Evolutionary conservation across 768 basidiomycete genomes (phyloP).

Genomic region (Sarcodon aspratus): DNA sequence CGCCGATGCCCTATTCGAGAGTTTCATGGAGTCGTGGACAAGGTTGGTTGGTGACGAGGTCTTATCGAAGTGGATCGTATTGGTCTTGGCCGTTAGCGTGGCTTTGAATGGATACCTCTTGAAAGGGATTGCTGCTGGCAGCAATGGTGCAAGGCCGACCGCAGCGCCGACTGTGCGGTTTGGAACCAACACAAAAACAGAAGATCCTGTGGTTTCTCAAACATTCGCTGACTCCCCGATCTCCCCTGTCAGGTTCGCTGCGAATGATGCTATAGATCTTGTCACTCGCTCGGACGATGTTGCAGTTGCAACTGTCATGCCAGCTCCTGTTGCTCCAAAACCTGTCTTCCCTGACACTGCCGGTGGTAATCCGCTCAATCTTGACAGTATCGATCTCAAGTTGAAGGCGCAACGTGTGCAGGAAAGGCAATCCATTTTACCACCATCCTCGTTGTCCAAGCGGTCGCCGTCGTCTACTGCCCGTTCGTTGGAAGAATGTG

Average conservation of each 20-base stretch:
- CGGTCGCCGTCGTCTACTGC: constrained; percentile 6
- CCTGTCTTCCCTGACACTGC: constrained; percentile 4
- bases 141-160: constrained; percentile 12
- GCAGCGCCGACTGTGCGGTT: constrained; percentile 11
- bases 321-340: constrained; percentile 5
- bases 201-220: neutral
- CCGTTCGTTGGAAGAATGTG: constrained; percentile 65
- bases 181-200: constrained; percentile 5
- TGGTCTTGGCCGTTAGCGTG: constrained; percentile 75
- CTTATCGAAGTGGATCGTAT: constrained; percentile 89
- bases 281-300: constrained; percentile 8
- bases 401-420: constrained; percentile 26
- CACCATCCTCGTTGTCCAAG: constrained; percentile 1
- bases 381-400: constrained; percentile 45
- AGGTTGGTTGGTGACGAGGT: constrained; percentile 89
- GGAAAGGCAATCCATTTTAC: constrained; percentile 6
- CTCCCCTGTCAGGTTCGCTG: neutral
- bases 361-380: constrained; percentile 27
- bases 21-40: constrained; percentile 88
- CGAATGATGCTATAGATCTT: neutral
- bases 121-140: constrained; percentile 65
- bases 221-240: neutral
- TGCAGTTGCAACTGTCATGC: constrained; percentile 7
- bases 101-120: constrained; percentile 89
- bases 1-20: constrained; percentile 49